These are phyloP conservation scores for Hyphopichia homilentoma DNA, from an alignment of 805 yeast species.

Conservation along the genomic window DNA sequence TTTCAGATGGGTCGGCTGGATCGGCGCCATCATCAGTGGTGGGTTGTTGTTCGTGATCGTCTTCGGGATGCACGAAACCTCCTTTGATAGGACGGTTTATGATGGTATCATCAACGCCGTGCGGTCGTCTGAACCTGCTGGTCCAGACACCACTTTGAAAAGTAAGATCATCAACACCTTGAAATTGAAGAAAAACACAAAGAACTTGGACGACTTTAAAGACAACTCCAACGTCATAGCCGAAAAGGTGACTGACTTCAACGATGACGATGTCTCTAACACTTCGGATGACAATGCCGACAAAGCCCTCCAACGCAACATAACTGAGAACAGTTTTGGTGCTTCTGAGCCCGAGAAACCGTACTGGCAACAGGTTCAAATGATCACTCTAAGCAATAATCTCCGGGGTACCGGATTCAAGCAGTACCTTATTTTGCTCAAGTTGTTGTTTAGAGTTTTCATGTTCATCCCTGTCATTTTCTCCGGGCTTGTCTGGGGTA, in stretches of 20 bases:
- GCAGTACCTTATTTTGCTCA: conserved; percentile 38
- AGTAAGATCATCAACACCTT: conserved; percentile 1
- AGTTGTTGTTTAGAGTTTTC: conserved; percentile 28
- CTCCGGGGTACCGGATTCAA: conserved; percentile 35
- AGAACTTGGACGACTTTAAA: conserved; percentile 4
- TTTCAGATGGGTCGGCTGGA: conserved; percentile 54
- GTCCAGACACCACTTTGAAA: too few species aligned
- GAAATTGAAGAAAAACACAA: background rate
- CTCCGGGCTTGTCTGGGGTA: conserved; percentile 38
- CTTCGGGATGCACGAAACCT: conserved; percentile 55
- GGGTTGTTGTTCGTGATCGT: conserved; percentile 39
- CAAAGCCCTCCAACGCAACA: conserved; percentile 1
- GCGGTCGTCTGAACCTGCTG: conserved; percentile 1
- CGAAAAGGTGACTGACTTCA: conserved; percentile 3
- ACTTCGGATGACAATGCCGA: background rate
- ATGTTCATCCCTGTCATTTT: conserved; percentile 33
- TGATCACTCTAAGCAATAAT: conserved; percentile 34
- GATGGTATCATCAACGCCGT: conserved; percentile 6
- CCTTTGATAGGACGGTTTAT: conserved; percentile 34
- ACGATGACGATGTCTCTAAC: conserved; percentile 1
- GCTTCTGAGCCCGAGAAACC: conserved; percentile 20
- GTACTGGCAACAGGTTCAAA: conserved; percentile 27
- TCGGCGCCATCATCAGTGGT: conserved; percentile 42
- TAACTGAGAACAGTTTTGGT: conserved; percentile 11
- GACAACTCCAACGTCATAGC: conserved; percentile 4